Conservation (phyloP, 345 rosid species). For the Populus ilicifolia region DNA sequence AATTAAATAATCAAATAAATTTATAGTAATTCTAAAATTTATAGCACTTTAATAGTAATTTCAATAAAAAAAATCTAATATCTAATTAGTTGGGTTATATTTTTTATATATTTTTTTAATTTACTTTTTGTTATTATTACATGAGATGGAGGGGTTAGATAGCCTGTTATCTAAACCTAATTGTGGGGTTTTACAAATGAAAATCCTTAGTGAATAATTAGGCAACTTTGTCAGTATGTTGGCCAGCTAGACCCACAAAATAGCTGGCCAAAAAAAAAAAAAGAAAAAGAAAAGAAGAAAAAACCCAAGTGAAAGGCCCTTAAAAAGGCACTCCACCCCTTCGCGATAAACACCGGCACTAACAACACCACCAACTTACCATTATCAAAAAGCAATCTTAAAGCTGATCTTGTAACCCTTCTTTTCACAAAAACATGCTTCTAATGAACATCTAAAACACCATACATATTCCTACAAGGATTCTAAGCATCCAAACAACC, state of each 20-base stretch:
- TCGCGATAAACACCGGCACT: constrained; percentile 42
- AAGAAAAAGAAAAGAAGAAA: background rate
- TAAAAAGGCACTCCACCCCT: constrained; percentile 29
- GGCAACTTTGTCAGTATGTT: constrained; percentile 43
- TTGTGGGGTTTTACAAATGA: background rate
- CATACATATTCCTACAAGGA: background rate
- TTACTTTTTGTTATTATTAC: no score
- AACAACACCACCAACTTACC: constrained; percentile 26
- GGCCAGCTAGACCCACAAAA: constrained; percentile 37
- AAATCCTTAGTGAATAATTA: constrained; percentile 9
- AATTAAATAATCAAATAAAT: no score
- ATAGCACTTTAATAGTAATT: no score
- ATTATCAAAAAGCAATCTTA: constrained; percentile 21
- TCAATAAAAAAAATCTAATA: no score
- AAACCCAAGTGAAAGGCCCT: constrained; percentile 10
- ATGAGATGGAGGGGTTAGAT: background rate
- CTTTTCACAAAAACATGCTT: background rate
- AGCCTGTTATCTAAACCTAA: background rate
- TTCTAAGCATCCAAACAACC: background rate
- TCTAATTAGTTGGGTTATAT: no score
- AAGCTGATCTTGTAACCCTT: background rate
- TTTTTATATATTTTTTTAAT: no score
- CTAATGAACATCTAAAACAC: background rate
- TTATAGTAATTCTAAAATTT: no score
- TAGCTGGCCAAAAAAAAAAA: background rate